Evolutionary conservation across 306 rosid species (phyloP).

Genomic region (Fragaria vesca): DNA sequence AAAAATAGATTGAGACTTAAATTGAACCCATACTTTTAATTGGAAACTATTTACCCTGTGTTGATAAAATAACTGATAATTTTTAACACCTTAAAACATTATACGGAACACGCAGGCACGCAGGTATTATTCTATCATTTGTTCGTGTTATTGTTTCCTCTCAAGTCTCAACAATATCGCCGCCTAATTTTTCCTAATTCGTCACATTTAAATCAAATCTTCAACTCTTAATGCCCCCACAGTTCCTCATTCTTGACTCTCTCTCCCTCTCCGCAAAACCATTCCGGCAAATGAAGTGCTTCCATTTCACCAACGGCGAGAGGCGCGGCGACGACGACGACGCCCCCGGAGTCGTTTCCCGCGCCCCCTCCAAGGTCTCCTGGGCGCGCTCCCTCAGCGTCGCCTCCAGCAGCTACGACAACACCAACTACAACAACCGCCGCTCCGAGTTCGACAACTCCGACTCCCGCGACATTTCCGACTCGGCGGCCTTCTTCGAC

Average conservation of each 20-base stretch:
- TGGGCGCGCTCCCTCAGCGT: slow-evolving; percentile 96
- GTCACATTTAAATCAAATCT: neutral
- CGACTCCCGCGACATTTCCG: slow-evolving; percentile 62
- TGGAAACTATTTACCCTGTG: no score
- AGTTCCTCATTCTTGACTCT: neutral
- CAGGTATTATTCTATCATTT: neutral
- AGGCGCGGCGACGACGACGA: slow-evolving; percentile 37
- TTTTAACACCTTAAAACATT: no score
- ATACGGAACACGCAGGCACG: neutral
- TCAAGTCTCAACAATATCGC: neutral
- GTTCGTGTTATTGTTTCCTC: neutral
- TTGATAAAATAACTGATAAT: no score
- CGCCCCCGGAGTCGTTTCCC: slow-evolving; percentile 39
- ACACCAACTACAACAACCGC: slow-evolving; percentile 44
- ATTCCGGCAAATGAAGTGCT: slow-evolving; percentile 56
- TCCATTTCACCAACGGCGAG: slow-evolving; percentile 71
- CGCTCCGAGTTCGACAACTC: slow-evolving; percentile 55
- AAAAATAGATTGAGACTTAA: no score
- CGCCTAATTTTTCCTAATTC: slow-evolving; percentile 9
- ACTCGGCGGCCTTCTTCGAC: slow-evolving; percentile 54
- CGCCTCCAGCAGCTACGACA: slow-evolving; percentile 64
- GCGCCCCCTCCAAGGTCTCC: slow-evolving; percentile 62
- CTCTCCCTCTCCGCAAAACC: neutral
- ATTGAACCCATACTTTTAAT: no score
- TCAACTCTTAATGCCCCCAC: neutral